These are phyloP conservation scores for Xylariaceae sp. DNA, from an alignment of 2,329 filamentous ascomycete genomes.

Conservation along the genomic window DNA sequence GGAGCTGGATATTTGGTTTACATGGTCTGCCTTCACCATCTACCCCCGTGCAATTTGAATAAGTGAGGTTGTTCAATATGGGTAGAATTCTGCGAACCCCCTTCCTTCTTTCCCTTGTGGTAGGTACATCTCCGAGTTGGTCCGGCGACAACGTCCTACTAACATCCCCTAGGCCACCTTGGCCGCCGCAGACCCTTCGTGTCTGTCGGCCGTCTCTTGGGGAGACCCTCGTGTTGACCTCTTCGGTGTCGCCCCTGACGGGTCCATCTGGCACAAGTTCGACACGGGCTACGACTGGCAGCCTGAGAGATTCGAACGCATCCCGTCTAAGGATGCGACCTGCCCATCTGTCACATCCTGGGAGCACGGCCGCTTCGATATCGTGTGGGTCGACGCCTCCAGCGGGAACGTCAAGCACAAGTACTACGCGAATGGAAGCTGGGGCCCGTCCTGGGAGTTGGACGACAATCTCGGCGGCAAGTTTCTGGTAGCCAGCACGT, in stretches of 20 bases:
- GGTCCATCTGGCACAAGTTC: conserved; percentile 20
- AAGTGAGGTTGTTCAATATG: no score
- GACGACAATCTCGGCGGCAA: conserved; percentile 17
- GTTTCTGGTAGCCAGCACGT: conserved; percentile 1
- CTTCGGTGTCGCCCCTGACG: conserved; percentile 10
- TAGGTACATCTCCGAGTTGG: neutral
- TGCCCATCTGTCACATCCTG: conserved; percentile 21
- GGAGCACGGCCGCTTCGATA: conserved; percentile 20
- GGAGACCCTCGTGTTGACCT: conserved; percentile 18
- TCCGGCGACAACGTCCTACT: neutral
- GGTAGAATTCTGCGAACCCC: neutral
- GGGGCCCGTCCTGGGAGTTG: conserved; percentile 23
- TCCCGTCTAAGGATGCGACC: conserved; percentile 9
- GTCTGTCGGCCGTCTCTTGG: conserved; percentile 13
- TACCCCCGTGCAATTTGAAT: no score
- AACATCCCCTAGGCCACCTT: conserved; percentile 3
- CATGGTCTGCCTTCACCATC: no score
- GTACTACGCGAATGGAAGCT: conserved; percentile 20
- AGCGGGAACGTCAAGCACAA: conserved; percentile 21
- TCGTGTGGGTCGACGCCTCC: conserved; percentile 17
- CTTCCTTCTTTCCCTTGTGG: neutral
- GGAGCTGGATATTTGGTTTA: no score
- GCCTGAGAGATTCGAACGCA: conserved; percentile 17
- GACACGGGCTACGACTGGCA: conserved; percentile 24
- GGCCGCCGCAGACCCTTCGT: neutral